Base-by-base conservation (phyloP, 805 yeast genomes). In the Candida michaelii region DNA sequence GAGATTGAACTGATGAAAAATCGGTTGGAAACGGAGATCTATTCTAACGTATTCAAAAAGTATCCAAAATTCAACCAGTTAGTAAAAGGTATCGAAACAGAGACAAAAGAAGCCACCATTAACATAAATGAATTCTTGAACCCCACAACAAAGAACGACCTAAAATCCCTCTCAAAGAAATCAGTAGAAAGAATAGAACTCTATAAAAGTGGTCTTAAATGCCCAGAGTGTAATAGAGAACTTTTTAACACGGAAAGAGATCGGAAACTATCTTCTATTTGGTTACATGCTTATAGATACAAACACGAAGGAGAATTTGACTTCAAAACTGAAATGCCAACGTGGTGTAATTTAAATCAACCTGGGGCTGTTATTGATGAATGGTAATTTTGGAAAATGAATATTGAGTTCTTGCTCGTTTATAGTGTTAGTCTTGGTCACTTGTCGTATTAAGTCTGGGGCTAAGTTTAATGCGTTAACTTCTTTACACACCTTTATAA, bases 241-340 rank as follows among this genome's bases (percentile, higher is more conserved):
- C 42, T 71, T 11, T 69, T 59, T 30, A 55, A 60, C 40, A 39
- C 55, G 10, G 61, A 59, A 32, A 63, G 60, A 10, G 54, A 56
- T 17, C 48, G 53, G 12, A 51, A 59, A 3, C 60, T 60, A 11
- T 31, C 50, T 2, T 42, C 21, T 31, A 62, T 79, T 24, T 77
- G 71, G 65, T 59, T 79, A 40, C 83, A 79, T 59, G 76, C 83
- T 2, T 60, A 51, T 30, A 30, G 47, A 25, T 51, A 52, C 40
- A 38, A 43, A 34, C 49, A 49, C 37, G 48, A 27, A 17, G 25
- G 33, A n/a, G 14, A 30, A 17, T 61, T 74, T 58, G 49, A 52
- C 7, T 80, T 68, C 47, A 60, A 69, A 42, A 71, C 82, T 0
- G 55, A 52, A 1, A 40, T 56, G 14, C 86, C 86, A 0, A 25